Conservation (phyloP, 2,329 filamentous ascomycete species). For the Fusarium sp. region DNA sequence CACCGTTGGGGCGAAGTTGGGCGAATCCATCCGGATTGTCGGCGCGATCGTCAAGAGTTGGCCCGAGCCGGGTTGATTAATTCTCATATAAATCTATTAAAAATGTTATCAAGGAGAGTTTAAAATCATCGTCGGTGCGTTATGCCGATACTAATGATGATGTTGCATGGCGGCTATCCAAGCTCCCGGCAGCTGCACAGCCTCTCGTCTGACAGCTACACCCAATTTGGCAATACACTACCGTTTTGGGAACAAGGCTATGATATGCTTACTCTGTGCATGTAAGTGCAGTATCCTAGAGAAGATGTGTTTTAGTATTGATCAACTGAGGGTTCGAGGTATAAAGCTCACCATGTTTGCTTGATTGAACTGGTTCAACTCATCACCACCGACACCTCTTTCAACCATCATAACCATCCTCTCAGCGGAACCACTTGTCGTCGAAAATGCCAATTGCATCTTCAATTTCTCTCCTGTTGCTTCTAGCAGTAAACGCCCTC, state of each 20-base stretch:
- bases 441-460: too few species aligned
- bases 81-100: too few species aligned
- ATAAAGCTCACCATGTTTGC: not conserved
- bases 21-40: not conserved
- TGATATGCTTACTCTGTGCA: not conserved
- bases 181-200: not conserved
- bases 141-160: not conserved
- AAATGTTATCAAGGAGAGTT: too few species aligned
- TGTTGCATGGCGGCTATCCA: not conserved
- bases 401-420: not conserved
- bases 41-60: not conserved
- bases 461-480: not conserved
- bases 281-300: not conserved
- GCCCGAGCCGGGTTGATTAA: not conserved
- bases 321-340: not conserved
- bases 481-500: too few species aligned
- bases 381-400: not conserved
- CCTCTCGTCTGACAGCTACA: not conserved
- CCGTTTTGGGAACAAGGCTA: not conserved
- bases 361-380: not conserved
- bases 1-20: not conserved
- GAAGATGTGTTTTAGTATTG: not conserved
- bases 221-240: not conserved
- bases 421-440: too few species aligned
- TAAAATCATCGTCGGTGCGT: too few species aligned